Evolutionary conservation across 331 rosid genomes (phyloP), one percentile per base, ranked within the genome.

Genomic region (Cydonia oblonga): DNA sequence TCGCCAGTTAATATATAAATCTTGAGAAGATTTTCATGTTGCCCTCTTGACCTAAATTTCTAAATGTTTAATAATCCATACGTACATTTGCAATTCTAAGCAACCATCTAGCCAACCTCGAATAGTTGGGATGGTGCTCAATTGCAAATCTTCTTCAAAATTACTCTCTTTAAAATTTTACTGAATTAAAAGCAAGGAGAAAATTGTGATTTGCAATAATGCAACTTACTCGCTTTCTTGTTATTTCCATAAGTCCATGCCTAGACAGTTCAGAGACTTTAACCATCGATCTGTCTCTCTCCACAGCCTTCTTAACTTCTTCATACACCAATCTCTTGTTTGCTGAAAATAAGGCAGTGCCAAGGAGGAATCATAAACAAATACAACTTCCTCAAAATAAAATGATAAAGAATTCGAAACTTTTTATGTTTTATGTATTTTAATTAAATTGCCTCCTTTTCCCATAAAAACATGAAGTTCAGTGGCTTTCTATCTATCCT

Each of bases 241-340:
- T 95, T 80, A 95, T 95, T 89, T 91, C 98, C 97, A 88, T 95
- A 52, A 95, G 97, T 79, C 98, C 98, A 64, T 95, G 89, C 76
- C 88, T 86, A 52, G 98, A 95, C 82, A 95, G 78, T 79, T 95
- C 97, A 38, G 96, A 91, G 85, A 95, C 96, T 74, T 85, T 95
- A 78, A 91, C 96, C 88, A 81, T 78, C 42, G 97, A 91, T 78
- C 89, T 89, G 87, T 95, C 98, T 84, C 87, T 84, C 85, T 86
- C 96, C 72, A 95, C 96, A 30, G 98, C 97, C 78, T 88, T 89
- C 92, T 89, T 95, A 79, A 81, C 93, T 84, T 95, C 98, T 87
- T 95, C 98, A 71, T 91, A 91, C 69, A 95, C 96, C 83, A 95
- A 84, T 81, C 96, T 86, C 84, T 87, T 95, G 75, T 91, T 85